Evolutionary conservation across 108 stramenopile species (phyloP).

Genomic region (Pseudonitzschia delicatissima): DNA sequence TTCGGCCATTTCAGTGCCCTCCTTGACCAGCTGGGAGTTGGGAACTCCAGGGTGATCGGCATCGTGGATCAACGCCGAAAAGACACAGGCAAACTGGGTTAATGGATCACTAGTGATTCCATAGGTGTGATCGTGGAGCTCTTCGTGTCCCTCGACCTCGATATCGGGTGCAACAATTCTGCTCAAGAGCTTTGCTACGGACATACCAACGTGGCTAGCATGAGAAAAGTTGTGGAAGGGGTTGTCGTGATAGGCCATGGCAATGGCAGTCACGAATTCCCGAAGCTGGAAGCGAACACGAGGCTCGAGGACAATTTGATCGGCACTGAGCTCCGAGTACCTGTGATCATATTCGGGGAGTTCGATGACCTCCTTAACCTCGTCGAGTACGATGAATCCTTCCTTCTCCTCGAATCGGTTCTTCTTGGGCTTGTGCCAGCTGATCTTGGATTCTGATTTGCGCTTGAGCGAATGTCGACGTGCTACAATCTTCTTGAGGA

Average conservation of each 20-base stretch:
- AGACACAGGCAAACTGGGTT: slow-evolving; percentile 49
- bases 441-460: slow-evolving; percentile 1
- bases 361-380: slow-evolving; percentile 31
- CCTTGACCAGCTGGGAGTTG: slow-evolving; percentile 48
- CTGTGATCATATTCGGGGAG: slow-evolving; percentile 21
- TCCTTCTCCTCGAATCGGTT: too few species aligned
- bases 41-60: slow-evolving; percentile 52
- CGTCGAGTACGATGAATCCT: slow-evolving; percentile 24
- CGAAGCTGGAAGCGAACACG: slow-evolving; percentile 35
- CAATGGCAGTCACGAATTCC: slow-evolving; percentile 34
- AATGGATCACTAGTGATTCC: slow-evolving; percentile 45
- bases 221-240: slow-evolving; percentile 42
- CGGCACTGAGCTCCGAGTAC: slow-evolving; percentile 6
- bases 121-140: slow-evolving; percentile 34
- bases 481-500: slow-evolving; percentile 20
- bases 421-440: slow-evolving; percentile 11
- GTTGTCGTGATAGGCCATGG: slow-evolving; percentile 40
- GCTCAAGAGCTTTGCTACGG: slow-evolving; percentile 44
- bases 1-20: slow-evolving; percentile 26
- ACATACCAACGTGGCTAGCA: slow-evolving; percentile 51
- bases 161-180: slow-evolving; percentile 40
- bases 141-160: slow-evolving; percentile 19
- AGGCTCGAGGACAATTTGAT: slow-evolving; percentile 25
- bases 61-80: slow-evolving; percentile 57
- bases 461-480: slow-evolving; percentile 8